Conservation (phyloP, 108 stramenopile genomes). For the Nitzschia inconspicua region DNA sequence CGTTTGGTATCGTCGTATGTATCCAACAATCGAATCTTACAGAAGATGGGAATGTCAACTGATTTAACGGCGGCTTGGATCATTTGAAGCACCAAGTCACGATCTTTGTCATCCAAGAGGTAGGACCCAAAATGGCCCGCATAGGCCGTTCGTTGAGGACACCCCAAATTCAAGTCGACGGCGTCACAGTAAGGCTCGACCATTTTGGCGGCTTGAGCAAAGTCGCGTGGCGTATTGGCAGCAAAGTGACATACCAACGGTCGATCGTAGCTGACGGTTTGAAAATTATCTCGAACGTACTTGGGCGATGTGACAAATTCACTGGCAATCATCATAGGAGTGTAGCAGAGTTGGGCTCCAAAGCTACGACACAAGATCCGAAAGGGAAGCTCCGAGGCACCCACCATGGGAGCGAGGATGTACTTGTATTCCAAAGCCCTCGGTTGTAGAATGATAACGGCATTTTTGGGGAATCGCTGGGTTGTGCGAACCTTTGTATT, state of each 20-base stretch:
- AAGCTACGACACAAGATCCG: conserved; percentile 93
- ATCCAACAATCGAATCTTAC: conserved; percentile 87
- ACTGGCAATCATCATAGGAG: conserved; percentile 95
- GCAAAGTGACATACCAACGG: conserved; percentile 90
- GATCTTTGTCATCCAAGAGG: conserved; percentile 74
- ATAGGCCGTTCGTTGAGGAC: conserved; percentile 92
- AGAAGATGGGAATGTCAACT: conserved; percentile 78
- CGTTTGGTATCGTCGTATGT: conserved; percentile 77
- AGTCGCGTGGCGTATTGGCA: conserved; percentile 78
- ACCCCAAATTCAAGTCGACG: conserved; percentile 92
- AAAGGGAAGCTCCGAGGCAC: conserved; percentile 84
- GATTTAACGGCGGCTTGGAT: conserved; percentile 54
- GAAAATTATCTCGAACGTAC: conserved; percentile 64
- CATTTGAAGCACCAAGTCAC: conserved; percentile 66
- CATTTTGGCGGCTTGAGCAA: conserved; percentile 51
- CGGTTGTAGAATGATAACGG: too few species aligned
- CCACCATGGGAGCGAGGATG: conserved; percentile 97
- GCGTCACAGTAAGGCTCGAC: conserved; percentile 77
- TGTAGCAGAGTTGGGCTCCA: conserved; percentile 90
- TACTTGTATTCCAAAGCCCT: conserved; percentile 30
- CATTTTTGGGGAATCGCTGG: too few species aligned
- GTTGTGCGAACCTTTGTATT: too few species aligned
- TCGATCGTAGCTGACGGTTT: conserved; percentile 78
- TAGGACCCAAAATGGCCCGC: conserved; percentile 91
- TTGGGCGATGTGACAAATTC: conserved; percentile 57